Percentiles rank a stretch among this genome's conserved stretches.
Conservation (phyloP, 2,329 filamentous ascomycete genomes). For the Exophiala xenobiotica region DNA sequence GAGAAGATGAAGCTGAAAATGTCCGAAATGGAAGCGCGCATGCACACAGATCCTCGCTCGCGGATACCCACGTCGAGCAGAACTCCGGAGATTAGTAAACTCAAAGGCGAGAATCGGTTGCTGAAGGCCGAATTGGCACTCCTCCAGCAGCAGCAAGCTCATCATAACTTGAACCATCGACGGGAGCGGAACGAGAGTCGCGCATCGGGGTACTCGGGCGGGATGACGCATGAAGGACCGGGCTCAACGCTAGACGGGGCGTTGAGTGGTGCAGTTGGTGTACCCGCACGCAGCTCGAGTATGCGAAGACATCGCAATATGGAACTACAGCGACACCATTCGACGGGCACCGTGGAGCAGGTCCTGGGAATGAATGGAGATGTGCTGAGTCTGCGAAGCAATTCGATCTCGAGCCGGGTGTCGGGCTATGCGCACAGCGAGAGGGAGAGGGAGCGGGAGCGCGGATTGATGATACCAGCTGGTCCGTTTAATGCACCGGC, state of each 20-base stretch:
- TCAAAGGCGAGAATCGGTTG: slow-evolving; percentile 60
- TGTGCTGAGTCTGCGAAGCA: slow-evolving; percentile 24
- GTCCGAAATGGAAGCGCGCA: slow-evolving; percentile 27
- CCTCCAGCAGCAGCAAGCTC: slow-evolving; percentile 49
- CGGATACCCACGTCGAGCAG: slow-evolving; percentile 28
- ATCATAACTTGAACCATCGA: slow-evolving; percentile 24
- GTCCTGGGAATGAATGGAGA: slow-evolving; percentile 27
- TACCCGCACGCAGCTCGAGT: slow-evolving; percentile 29
- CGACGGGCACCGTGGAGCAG: slow-evolving; percentile 51
- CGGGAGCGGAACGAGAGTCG: slow-evolving; percentile 27
- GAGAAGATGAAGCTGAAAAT: slow-evolving; percentile 53
- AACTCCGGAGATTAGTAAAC: slow-evolving; percentile 57
- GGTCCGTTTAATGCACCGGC: slow-evolving; percentile 26
- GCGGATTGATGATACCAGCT: slow-evolving; percentile 27
- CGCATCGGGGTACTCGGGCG: slow-evolving; percentile 24
- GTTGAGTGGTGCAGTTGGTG: slow-evolving; percentile 27
- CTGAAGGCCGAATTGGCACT: slow-evolving; percentile 65
- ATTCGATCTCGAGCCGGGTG: slow-evolving; percentile 26
- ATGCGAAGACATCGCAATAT: slow-evolving; percentile 34
- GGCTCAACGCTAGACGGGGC: slow-evolving; percentile 19
- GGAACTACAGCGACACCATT: slow-evolving; percentile 48
- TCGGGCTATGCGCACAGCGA: slow-evolving; percentile 11
- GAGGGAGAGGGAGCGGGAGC: slow-evolving; percentile 16
- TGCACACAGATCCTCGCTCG: slow-evolving; percentile 8
- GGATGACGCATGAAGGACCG: slow-evolving; percentile 21